Evolutionary conservation across 495 filamentous ascomycete genomes (phyloP).

Genomic region (Xylaria scruposa): DNA sequence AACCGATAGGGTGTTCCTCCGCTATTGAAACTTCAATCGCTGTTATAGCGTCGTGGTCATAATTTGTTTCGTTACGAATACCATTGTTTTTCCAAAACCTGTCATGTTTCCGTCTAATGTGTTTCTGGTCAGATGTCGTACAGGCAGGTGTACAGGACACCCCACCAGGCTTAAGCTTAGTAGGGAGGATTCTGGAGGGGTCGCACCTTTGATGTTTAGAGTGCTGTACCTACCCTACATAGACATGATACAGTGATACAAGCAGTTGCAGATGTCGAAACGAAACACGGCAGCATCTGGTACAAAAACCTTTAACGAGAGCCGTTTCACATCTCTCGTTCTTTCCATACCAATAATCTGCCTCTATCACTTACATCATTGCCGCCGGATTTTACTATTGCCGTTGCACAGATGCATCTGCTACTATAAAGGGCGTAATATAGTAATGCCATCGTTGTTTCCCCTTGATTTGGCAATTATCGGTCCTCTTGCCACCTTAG

Average conservation of each 20-base stretch:
- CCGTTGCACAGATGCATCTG: background rate
- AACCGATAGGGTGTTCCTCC: background rate
- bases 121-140: background rate
- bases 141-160: background rate
- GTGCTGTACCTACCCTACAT: background rate
- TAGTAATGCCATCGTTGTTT: background rate
- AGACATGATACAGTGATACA: conserved; percentile 15
- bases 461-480: background rate
- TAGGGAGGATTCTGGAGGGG: conserved; percentile 19
- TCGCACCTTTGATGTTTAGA: background rate
- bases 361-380: background rate
- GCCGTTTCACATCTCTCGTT: conserved; percentile 15
- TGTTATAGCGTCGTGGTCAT: background rate
- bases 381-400: background rate
- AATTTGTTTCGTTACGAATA: conserved; percentile 9
- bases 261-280: conserved; percentile 14
- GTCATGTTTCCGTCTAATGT: conserved; percentile 15
- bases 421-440: conserved; percentile 3
- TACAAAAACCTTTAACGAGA: conserved; percentile 25
- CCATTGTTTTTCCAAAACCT: conserved; percentile 6
- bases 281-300: conserved; percentile 21
- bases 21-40: background rate
- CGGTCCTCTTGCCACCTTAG: background rate
- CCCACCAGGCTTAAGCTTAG: conserved; percentile 20
- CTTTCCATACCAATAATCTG: background rate